Evolutionary conservation across 805 yeast genomes (phyloP).

Genomic region (Candida takata): DNA sequence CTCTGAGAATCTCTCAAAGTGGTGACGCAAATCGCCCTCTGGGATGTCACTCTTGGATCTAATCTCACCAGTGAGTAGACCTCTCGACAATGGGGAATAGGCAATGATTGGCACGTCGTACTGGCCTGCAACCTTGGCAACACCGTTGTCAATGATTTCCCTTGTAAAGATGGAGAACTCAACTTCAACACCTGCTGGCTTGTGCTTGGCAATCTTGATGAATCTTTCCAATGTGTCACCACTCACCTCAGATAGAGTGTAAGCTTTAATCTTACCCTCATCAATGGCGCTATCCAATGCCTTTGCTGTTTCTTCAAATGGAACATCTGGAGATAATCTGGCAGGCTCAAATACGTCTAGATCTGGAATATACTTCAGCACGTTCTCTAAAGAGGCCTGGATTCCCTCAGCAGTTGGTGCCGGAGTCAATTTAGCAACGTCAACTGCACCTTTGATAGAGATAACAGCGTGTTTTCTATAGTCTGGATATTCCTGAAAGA

Average conservation of each 20-base stretch:
- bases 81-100: constrained; percentile 81
- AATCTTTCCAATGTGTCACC: constrained; percentile 58
- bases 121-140: constrained; percentile 51
- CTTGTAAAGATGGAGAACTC: constrained; percentile 71
- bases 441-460: constrained; percentile 62
- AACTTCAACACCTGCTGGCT: constrained; percentile 64
- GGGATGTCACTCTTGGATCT: constrained; percentile 41
- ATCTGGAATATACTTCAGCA: constrained; percentile 33
- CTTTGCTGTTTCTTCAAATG: constrained; percentile 52
- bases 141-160: constrained; percentile 56
- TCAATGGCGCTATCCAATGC: constrained; percentile 53
- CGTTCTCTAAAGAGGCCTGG: constrained; percentile 38
- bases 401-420: constrained; percentile 44
- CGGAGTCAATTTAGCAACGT: constrained; percentile 35
- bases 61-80: constrained; percentile 61
- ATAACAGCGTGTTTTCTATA: constrained; percentile 48
- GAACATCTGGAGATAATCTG: constrained; percentile 52
- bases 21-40: constrained; percentile 46
- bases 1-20: constrained; percentile 49
- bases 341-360: constrained; percentile 66
- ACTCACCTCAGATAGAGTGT: constrained; percentile 69
- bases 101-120: constrained; percentile 61
- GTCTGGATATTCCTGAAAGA: constrained; percentile 52
- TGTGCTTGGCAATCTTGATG: constrained; percentile 36
- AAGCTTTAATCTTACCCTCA: constrained; percentile 58